Evolutionary conservation across 768 basidiomycete genomes (phyloP).

Genomic region (Phylloporus scabripes): DNA sequence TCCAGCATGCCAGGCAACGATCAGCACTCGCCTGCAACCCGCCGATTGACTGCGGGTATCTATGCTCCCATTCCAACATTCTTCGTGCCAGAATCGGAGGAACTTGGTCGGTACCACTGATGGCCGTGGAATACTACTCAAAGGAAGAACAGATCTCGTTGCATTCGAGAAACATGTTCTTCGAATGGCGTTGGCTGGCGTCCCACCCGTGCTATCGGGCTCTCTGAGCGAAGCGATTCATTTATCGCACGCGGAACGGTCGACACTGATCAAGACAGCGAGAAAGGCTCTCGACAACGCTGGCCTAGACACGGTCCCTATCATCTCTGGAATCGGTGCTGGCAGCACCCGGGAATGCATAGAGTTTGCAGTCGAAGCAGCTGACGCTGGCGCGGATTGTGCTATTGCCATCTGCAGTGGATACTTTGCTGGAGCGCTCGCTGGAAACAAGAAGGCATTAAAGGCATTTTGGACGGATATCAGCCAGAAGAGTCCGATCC

Average conservation of each 20-base stretch:
- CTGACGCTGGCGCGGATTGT: slow-evolving; percentile 80
- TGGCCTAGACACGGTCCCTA: slow-evolving; percentile 52
- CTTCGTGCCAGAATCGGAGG: slow-evolving; percentile 69
- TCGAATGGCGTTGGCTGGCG: slow-evolving; percentile 58
- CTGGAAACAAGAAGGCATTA: slow-evolving; percentile 56
- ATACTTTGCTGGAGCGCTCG: slow-evolving; percentile 78
- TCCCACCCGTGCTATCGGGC: slow-evolving; percentile 68
- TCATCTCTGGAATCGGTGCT: slow-evolving; percentile 80
- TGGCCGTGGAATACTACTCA: slow-evolving; percentile 7
- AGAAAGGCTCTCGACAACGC: slow-evolving; percentile 67
- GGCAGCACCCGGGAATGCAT: slow-evolving; percentile 82
- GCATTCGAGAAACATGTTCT: slow-evolving; percentile 65
- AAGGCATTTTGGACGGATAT: slow-evolving; percentile 79
- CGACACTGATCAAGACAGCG: slow-evolving; percentile 56
- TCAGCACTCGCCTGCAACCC: slow-evolving; percentile 15
- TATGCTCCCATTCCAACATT: slow-evolving; percentile 87
- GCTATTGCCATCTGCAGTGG: slow-evolving; percentile 82
- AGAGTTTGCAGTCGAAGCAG: slow-evolving; percentile 68
- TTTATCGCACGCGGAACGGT: slow-evolving; percentile 61
- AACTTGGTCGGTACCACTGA: slow-evolving; percentile 57
- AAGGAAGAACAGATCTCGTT: slow-evolving; percentile 43
- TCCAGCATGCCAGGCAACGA: background rate
- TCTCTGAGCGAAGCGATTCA: slow-evolving; percentile 88
- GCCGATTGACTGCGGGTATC: slow-evolving; percentile 68
- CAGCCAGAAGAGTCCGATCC: slow-evolving; percentile 73